Conservation (phyloP, 2,329 filamentous ascomycete genomes). For the Alternaria rosae region DNA sequence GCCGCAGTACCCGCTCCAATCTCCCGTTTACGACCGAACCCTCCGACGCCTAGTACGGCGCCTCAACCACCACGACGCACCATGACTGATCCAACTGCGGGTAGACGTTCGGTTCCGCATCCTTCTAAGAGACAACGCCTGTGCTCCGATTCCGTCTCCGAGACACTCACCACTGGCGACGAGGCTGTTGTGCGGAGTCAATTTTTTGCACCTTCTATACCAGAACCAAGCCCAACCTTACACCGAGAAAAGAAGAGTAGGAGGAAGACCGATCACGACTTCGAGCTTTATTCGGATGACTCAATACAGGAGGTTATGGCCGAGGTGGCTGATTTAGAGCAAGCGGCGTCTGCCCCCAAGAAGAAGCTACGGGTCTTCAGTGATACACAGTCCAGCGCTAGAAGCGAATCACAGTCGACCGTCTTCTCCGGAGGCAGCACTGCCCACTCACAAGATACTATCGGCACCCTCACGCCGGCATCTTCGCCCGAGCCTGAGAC, state of each 20-base stretch:
- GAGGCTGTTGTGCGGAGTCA: constrained; percentile 51
- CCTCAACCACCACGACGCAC: constrained; percentile 53
- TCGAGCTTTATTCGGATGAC: constrained; percentile 59
- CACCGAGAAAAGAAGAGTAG: constrained; percentile 43
- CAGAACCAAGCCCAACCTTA: constrained; percentile 53
- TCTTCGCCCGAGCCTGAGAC: constrained; percentile 41
- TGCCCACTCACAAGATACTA: constrained; percentile 35
- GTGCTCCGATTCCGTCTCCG: constrained; percentile 51
- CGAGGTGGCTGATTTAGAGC: constrained; percentile 43
- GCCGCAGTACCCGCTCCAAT: constrained; percentile 59
- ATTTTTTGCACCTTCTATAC: constrained; percentile 51
- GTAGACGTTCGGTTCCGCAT: constrained; percentile 54
- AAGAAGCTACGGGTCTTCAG: constrained; percentile 46
- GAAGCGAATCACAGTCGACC: constrained; percentile 40
- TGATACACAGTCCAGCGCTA: constrained; percentile 29
- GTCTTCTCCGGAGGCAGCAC: constrained; percentile 31
- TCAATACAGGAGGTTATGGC: constrained; percentile 55
- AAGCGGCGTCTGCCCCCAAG: constrained; percentile 37
- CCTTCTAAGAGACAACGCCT: constrained; percentile 55
- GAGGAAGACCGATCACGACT: constrained; percentile 47
- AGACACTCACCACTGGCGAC: constrained; percentile 35
- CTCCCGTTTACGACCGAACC: constrained; percentile 39
- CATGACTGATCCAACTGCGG: constrained; percentile 44
- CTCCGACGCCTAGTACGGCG: constrained; percentile 45
- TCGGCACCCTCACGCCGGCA: constrained; percentile 40